Evolutionary conservation across 2,329 filamentous ascomycete genomes (phyloP).

Genomic region (Botryotinia globosa): DNA sequence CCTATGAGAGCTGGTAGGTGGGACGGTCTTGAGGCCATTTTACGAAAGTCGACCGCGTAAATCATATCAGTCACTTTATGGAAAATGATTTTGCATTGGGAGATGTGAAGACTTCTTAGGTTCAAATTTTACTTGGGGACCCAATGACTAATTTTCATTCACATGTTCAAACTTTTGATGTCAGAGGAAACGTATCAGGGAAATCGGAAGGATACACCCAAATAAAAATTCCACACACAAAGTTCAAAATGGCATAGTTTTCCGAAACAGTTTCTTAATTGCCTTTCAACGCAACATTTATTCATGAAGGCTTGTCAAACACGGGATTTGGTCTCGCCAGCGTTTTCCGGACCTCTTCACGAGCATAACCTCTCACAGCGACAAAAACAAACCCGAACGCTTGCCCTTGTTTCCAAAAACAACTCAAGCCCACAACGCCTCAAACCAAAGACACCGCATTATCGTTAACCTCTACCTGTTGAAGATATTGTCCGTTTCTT

Average conservation of each 20-base stretch:
- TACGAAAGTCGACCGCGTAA: constrained; percentile 1
- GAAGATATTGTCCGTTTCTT: background rate
- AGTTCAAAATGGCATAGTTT: background rate
- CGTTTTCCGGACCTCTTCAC: no score
- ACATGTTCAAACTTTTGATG: background rate
- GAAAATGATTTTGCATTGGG: background rate
- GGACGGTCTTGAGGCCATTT: constrained; percentile 34
- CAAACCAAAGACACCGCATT: background rate
- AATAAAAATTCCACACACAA: background rate
- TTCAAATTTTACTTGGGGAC: background rate
- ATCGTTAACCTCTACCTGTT: background rate
- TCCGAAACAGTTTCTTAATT: background rate
- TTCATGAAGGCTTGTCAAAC: background rate
- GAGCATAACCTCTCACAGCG: background rate
- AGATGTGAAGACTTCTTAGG: background rate
- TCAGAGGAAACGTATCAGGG: background rate
- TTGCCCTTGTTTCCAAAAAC: background rate
- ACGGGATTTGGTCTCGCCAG: background rate
- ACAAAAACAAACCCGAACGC: background rate
- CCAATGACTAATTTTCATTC: background rate
- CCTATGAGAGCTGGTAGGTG: constrained; percentile 38
- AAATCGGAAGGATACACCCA: background rate
- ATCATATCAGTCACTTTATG: background rate
- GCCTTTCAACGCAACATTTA: background rate
- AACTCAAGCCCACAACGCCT: no score